A percentile compares a stretch with the other conserved stretches of the same genome.
These are phyloP conservation scores for Condylostoma magnum DNA, from an alignment of 169 alveolate genomes.

Conservation along the genomic window DNA sequence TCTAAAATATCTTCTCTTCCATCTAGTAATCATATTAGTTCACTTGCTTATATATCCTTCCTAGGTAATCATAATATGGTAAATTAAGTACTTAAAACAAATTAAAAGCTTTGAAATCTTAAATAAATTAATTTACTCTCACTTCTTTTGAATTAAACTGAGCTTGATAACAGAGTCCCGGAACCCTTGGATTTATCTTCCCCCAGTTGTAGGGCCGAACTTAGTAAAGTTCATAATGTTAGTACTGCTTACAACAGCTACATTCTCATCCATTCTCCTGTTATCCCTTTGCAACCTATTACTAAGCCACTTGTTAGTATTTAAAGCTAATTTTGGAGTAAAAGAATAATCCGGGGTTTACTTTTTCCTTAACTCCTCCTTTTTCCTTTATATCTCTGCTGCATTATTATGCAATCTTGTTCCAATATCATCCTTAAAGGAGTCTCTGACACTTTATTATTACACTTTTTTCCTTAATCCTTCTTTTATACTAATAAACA, in stretches of 20 bases:
- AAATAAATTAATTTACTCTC: too few relatives aligned
- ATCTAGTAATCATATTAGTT: not conserved
- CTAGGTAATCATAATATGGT: too few relatives aligned
- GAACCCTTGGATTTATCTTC: too few relatives aligned
- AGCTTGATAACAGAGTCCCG: too few relatives aligned
- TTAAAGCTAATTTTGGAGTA: conserved; percentile 7
- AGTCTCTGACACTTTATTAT: too few relatives aligned
- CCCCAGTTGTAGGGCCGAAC: too few relatives aligned
- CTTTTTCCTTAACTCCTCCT: not conserved
- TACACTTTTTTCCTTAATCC: too few relatives aligned
- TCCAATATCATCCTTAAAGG: not conserved
- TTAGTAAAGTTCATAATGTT: not conserved
- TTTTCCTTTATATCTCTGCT: not conserved
- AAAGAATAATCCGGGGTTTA: not conserved
- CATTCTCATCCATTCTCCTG: not conserved
- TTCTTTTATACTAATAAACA: too few relatives aligned
- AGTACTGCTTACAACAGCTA: conserved; percentile 14
- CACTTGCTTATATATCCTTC: conserved; percentile 13
- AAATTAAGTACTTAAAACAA: too few relatives aligned
- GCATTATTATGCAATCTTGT: conserved; percentile 4
- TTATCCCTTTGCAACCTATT: not conserved
- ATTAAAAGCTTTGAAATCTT: too few relatives aligned
- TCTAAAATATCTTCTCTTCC: not conserved
- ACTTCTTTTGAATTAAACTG: too few relatives aligned
- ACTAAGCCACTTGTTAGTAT: conserved; percentile 14